Evolutionary conservation across 2,329 filamentous ascomycete genomes (phyloP), one percentile per base, ranked within the genome.

Genomic region (Talaromyces sp.): DNA sequence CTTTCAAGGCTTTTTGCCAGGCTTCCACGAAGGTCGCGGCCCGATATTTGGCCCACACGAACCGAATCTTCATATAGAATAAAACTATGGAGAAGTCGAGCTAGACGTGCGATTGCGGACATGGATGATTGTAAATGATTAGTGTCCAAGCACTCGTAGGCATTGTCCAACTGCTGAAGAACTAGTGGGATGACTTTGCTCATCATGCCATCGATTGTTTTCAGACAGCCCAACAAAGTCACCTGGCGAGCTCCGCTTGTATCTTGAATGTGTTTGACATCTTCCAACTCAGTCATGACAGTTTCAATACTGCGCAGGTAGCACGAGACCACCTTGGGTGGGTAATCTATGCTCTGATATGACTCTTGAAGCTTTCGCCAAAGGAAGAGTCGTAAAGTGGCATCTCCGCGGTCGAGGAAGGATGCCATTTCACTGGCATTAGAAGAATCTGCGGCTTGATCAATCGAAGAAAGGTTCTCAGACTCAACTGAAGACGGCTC

Each of bases 341-440:
- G 77, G 64, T 97, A 96, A 7, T 89, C 84, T 55, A 99, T 96
- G 7, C 83, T 84, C 47, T 86, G 82, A 65, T 99, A 99, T 0
- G 94, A 93, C 58, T 94, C 89, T 33, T 90, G 87, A n/a, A 99
- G 81, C 46, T 91, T 86, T 56, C 89, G 87, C 94, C 94, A 99
- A 1, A 99, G 79, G 58, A 94, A 91, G 1, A 97, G 77, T 32
- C 90, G 86, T 46, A 97, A 77, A 48, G 92, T 90, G 1, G 91
- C 88, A 65, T 88, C 91, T 39, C 91, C 92, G 43, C 84, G 86
- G 48, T 88, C 82, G 3, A 99, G 78, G 58, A 97, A 97, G 51
- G 89, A 90, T 74, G 89, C 88, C 68, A 99, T 85, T 65, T 96
- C 91, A 43, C 84, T 82, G 16, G 91, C 76, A 20, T 84, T 81